Conservation (phyloP, 2,329 filamentous ascomycete species). For the Xylaria arbuscula region DNA sequence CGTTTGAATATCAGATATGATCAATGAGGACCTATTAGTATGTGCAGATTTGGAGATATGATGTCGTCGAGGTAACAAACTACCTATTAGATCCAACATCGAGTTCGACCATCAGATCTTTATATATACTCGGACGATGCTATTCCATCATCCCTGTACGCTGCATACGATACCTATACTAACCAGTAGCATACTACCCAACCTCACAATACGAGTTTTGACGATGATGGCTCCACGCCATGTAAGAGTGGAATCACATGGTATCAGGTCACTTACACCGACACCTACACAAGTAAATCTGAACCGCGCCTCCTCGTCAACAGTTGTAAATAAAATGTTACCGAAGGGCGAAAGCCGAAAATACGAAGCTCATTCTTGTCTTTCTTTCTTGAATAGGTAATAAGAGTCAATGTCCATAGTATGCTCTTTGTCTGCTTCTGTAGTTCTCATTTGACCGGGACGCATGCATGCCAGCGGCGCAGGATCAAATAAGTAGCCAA, state of each 20-base stretch:
- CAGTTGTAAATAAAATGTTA: slow-evolving; percentile 1
- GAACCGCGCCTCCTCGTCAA: slow-evolving; percentile 4
- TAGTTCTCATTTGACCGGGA: background rate
- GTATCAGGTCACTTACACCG: background rate
- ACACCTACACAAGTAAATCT: background rate
- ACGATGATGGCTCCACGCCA: slow-evolving; percentile 8
- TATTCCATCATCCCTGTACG: background rate
- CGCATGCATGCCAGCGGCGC: slow-evolving; percentile 18
- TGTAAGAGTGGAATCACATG: slow-evolving; percentile 10
- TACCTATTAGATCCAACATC: background rate
- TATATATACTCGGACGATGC: background rate
- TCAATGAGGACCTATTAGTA: background rate
- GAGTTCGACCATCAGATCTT: background rate
- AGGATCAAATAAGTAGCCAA: background rate
- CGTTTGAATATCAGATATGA: background rate
- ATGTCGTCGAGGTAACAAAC: background rate
- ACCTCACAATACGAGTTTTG: background rate
- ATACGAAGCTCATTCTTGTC: background rate
- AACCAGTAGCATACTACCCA: background rate
- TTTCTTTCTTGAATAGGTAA: too few species aligned
- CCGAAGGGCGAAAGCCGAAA: slow-evolving; percentile 12
- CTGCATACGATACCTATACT: background rate
- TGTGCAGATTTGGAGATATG: background rate
- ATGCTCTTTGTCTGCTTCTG: too few species aligned
- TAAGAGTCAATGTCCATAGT: too few species aligned